Evolutionary conservation across 1,284 basidiomycete species (phyloP).

Genomic region (Trichosporon asahii): DNA sequence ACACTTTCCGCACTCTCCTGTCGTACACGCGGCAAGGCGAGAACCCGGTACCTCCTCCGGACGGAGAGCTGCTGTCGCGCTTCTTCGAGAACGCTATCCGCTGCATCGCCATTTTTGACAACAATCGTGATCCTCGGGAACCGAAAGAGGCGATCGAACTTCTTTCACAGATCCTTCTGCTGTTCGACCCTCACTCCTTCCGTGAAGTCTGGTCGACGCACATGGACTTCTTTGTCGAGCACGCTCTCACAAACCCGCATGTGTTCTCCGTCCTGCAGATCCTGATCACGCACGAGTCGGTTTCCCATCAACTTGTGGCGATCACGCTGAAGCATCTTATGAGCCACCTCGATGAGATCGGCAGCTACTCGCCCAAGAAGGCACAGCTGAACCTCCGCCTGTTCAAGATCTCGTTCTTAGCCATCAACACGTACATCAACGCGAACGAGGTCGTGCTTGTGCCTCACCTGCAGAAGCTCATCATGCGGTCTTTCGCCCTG

Average conservation of each 20-base stretch:
- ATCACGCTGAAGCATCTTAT: conserved; percentile 88
- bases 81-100: conserved; percentile 82
- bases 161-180: conserved; percentile 71
- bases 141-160: conserved; percentile 84
- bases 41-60: conserved; percentile 63
- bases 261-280: conserved; percentile 83
- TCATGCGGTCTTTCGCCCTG: conserved; percentile 95
- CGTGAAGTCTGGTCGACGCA: conserved; percentile 91
- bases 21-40: conserved; percentile 75
- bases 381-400: conserved; percentile 79
- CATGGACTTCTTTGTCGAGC: conserved; percentile 81
- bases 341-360: conserved; percentile 74
- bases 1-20: conserved; percentile 83
- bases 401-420: conserved; percentile 95
- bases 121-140: conserved; percentile 66
- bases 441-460: conserved; percentile 89
- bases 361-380: conserved; percentile 74
- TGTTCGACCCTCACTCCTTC: conserved; percentile 85
- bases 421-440: conserved; percentile 73
- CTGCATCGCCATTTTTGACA: conserved; percentile 82
- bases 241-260: conserved; percentile 69
- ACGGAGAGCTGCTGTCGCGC: conserved; percentile 81
- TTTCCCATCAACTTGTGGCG: conserved; percentile 86
- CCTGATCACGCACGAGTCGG: conserved; percentile 76
- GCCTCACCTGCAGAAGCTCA: conserved; percentile 84